Conservation (phyloP, 2,329 filamentous ascomycete species). For the Fusarium pseudoanthophilum region DNA sequence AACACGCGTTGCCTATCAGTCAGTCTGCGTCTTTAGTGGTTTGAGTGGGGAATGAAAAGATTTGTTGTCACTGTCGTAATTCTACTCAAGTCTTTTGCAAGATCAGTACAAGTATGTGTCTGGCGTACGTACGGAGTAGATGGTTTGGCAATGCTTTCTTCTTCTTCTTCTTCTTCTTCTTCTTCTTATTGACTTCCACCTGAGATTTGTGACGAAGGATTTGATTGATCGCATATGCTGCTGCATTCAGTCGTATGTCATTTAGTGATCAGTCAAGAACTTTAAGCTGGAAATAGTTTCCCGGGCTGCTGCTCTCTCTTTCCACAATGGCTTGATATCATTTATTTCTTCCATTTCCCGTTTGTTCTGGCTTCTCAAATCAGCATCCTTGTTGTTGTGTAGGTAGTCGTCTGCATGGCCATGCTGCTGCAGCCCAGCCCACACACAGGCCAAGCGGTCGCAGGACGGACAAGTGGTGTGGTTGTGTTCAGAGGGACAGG, state of each 20-base stretch:
- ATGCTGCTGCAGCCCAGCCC: constrained; percentile 32
- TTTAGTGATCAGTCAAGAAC: constrained; percentile 9
- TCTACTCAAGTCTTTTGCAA: constrained; percentile 1
- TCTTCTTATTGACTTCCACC: not conserved
- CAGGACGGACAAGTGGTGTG: constrained; percentile 42
- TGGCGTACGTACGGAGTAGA: not conserved
- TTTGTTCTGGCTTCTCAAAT: constrained; percentile 2
- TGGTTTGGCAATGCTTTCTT: not conserved
- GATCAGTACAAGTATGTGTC: not conserved
- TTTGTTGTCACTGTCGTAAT: constrained; percentile 16
- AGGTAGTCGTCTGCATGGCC: constrained; percentile 13
- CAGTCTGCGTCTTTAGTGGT: constrained; percentile 8
- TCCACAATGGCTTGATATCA: not conserved
- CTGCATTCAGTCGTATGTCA: not conserved
- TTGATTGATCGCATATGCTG: constrained; percentile 1
- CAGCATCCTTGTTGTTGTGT: constrained; percentile 33
- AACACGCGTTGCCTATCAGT: constrained; percentile 2
- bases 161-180: not conserved
- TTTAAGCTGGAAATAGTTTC: constrained; percentile 14
- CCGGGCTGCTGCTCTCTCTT: constrained; percentile 6
- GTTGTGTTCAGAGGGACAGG: constrained; percentile 28
- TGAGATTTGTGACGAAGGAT: not conserved
- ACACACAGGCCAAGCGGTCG: constrained; percentile 41
- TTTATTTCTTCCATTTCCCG: not conserved
- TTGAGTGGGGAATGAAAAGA: constrained; percentile 5